These are phyloP conservation scores for Haplosporangium gracile DNA, from an alignment of 192 early-diverging fungal species.

Conservation along the genomic window DNA sequence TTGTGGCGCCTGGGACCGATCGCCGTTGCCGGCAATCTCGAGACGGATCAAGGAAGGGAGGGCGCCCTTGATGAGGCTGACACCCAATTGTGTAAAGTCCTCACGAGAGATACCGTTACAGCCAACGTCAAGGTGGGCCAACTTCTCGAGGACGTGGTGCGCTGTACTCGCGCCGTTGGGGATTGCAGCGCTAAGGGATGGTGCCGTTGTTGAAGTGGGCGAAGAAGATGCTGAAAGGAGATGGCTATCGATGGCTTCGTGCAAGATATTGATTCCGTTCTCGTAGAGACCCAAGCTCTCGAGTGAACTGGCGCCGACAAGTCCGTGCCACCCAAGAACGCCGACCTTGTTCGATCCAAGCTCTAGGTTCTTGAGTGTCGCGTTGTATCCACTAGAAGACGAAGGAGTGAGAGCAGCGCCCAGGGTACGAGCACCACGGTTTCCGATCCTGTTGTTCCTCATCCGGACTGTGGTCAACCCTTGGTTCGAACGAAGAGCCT, in stretches of 20 bases:
- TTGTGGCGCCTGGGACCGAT: conserved; percentile 30
- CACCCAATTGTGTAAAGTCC: conserved; percentile 58
- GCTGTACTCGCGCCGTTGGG: conserved; percentile 19
- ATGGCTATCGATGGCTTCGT: conserved; percentile 30
- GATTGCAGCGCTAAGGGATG: neutral
- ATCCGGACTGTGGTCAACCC: conserved; percentile 49
- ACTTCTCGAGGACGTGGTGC: conserved; percentile 10
- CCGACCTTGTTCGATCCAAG: conserved; percentile 61
- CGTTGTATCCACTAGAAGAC: conserved; percentile 11
- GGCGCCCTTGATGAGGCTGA: conserved; percentile 51
- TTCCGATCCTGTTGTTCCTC: conserved; percentile 60
- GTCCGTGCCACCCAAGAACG: conserved; percentile 52
- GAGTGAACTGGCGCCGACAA: conserved; percentile 51
- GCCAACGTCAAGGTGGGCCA: conserved; percentile 61
- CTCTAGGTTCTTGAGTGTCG: conserved; percentile 50
- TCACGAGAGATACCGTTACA: conserved; percentile 58
- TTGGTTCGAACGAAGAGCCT: conserved; percentile 35
- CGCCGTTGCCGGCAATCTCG: conserved; percentile 66
- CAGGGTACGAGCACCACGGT: conserved; percentile 55
- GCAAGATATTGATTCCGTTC: conserved; percentile 56
- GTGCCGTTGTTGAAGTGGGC: neutral
- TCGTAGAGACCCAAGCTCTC: conserved; percentile 61
- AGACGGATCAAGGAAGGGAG: conserved; percentile 54
- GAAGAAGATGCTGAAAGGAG: conserved; percentile 8
- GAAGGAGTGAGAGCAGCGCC: conserved; percentile 22